These are phyloP conservation scores for Neurospora sp. DNA, from an alignment of 495 filamentous ascomycete species.

Conservation along the genomic window DNA sequence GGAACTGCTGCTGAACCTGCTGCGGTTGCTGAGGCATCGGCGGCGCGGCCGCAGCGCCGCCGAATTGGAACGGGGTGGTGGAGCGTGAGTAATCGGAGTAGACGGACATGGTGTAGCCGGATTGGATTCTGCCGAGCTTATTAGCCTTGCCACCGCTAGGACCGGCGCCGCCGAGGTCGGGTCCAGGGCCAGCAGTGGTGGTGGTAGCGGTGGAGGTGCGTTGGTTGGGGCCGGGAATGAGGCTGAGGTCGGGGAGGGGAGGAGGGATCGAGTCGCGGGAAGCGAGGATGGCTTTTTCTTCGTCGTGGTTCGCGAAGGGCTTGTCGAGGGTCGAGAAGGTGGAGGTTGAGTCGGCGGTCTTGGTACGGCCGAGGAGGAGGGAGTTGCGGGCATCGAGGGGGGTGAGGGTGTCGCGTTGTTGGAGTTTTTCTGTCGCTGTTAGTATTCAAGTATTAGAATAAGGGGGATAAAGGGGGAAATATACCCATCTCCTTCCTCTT, in stretches of 20 bases:
- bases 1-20: background rate
- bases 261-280: background rate
- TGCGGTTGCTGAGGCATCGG: background rate
- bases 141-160: background rate
- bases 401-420: conserved; percentile 78
- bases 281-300: conserved; percentile 8
- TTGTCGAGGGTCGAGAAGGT: conserved; percentile 25
- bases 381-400: conserved; percentile 86
- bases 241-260: background rate
- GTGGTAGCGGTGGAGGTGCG: background rate
- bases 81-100: background rate
- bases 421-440: conserved; percentile 57
- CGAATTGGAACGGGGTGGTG: background rate
- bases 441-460: background rate
- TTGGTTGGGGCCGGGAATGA: background rate
- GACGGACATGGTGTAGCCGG: background rate
- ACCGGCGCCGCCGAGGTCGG: background rate
- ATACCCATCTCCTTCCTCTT: conserved; percentile 76
- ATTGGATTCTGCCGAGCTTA: background rate
- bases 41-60: background rate
- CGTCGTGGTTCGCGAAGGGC: conserved; percentile 7
- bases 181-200: too few relatives aligned
- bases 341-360: conserved; percentile 14
- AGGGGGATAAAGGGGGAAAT: conserved; percentile 18
- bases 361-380: conserved; percentile 52